phyloP scores from a whole-genome alignment of 2,329 filamentous ascomycete species.

The Lachnum nothofagi region DNA sequence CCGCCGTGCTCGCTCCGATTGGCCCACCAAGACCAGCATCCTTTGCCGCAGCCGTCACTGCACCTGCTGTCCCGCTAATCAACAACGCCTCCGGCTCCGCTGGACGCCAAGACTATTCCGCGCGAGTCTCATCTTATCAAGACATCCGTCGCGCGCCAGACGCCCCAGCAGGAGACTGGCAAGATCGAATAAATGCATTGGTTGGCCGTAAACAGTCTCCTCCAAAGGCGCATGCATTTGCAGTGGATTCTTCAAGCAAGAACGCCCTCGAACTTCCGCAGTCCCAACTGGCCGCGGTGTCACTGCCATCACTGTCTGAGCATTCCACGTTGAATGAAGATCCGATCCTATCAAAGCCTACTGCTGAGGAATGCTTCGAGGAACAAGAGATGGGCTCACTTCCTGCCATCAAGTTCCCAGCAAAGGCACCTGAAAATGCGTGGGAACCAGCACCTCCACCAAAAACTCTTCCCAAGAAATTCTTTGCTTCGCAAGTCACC shows the following conservation, averaged over 20 bases:
- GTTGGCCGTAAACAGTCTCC: constrained; percentile 58
- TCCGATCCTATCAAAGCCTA: constrained; percentile 56
- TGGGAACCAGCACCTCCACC: constrained; percentile 55
- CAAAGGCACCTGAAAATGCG: constrained; percentile 54
- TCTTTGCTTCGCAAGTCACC: constrained; percentile 43
- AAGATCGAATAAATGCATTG: constrained; percentile 76
- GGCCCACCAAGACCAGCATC: constrained; percentile 41
- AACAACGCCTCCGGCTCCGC: constrained; percentile 14
- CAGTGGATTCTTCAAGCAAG: constrained; percentile 64
- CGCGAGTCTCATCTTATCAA: constrained; percentile 36
- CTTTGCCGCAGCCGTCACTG: constrained; percentile 39
- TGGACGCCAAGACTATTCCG: constrained; percentile 34
- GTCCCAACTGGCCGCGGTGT: constrained; percentile 51
- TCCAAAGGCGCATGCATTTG: constrained; percentile 54
- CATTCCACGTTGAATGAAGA: constrained; percentile 37
- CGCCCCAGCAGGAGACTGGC: constrained; percentile 52
- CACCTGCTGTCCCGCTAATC: constrained; percentile 26
- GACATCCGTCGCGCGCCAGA: constrained; percentile 34
- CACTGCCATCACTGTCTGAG: constrained; percentile 46
- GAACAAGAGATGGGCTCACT: constrained; percentile 75
- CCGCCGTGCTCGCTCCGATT: constrained; percentile 39
- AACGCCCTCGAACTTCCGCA: constrained; percentile 56
- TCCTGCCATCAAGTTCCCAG: constrained; percentile 65
- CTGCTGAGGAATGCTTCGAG: constrained; percentile 75
- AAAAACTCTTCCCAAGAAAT: constrained; percentile 50